Percentiles rank a stretch among this genome's conserved stretches.
phyloP scores from a whole-genome alignment of 176 grass and related monocot species.

The Lolium rigidum region DNA sequence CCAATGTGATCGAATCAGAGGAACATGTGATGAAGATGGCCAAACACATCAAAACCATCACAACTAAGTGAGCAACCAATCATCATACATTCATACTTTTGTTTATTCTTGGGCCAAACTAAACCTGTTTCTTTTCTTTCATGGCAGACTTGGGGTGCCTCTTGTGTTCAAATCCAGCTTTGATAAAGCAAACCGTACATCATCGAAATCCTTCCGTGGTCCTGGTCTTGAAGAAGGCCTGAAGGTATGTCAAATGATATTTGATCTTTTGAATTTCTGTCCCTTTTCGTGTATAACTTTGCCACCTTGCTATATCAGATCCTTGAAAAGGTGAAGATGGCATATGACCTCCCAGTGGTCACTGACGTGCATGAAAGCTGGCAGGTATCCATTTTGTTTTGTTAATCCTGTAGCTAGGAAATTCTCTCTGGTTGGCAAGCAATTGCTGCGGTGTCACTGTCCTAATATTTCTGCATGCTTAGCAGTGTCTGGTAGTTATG shows the following conservation, averaged over 20 bases:
- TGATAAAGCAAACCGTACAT: conserved; percentile 97
- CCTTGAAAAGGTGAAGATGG: conserved; percentile 87
- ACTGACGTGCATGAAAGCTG: conserved; percentile 95
- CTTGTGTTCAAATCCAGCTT: conserved; percentile 98
- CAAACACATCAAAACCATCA: conserved; percentile 72
- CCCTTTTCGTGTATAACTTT: not conserved
- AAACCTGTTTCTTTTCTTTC: conserved; percentile 4
- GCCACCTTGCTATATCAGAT: conserved; percentile 48
- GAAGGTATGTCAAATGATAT: conserved; percentile 45
- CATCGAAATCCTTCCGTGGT: conserved; percentile 90
- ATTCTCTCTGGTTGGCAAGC: not conserved
- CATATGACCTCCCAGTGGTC: conserved; percentile 84
- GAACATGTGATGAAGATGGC: conserved; percentile 92
- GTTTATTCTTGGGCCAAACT: not conserved
- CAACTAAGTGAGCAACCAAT: conserved; percentile 66
- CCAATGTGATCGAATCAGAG: conserved; percentile 96
- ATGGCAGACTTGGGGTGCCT: conserved; percentile 73
- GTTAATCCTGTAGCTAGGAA: conserved; percentile 1
- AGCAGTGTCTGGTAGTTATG: not conserved
- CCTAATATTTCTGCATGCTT: conserved; percentile 10
- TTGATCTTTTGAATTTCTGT: not conserved
- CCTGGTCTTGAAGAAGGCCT: conserved; percentile 92
- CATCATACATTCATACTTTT: not conserved
- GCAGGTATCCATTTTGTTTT: conserved; percentile 61
- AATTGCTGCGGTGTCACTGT: not conserved